Conservation (phyloP, 2,329 filamentous ascomycete genomes). For the Thyridium curvatum region DNA sequence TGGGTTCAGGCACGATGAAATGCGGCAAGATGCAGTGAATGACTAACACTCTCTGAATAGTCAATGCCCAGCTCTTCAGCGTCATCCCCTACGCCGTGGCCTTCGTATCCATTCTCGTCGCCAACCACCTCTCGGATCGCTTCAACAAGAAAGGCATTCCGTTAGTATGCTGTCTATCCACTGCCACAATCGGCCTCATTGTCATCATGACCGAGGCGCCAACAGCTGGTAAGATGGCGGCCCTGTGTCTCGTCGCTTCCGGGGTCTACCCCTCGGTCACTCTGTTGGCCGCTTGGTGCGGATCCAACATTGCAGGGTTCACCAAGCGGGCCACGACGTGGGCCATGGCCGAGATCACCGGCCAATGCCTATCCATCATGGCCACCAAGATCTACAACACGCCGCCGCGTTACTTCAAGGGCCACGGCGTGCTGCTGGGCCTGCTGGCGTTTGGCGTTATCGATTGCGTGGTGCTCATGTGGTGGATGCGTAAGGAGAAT, state of each 20-base stretch:
- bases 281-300: not conserved
- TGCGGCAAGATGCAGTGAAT: too few relatives aligned
- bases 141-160: constrained; percentile 1
- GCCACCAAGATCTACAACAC: constrained; percentile 1
- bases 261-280: constrained; percentile 1
- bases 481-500: too few relatives aligned
- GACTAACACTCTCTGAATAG: too few relatives aligned
- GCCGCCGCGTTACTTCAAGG: not conserved
- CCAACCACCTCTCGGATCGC: not conserved
- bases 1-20: too few relatives aligned
- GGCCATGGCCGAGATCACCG: constrained; percentile 1
- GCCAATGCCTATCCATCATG: constrained; percentile 1
- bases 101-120: not conserved
- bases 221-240: constrained; percentile 1
- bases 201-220: not conserved
- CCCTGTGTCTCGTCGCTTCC: not conserved
- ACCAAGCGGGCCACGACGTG: constrained; percentile 3
- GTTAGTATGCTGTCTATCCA: not conserved
- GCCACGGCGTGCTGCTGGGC: not conserved
- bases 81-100: constrained; percentile 2
- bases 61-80: constrained; percentile 1
- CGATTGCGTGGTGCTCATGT: too few relatives aligned
- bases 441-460: too few relatives aligned
- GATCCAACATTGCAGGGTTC: constrained; percentile 1
- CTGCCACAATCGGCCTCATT: not conserved